These are phyloP conservation scores for Penicillium ochrochloron DNA, from an alignment of 495 filamentous ascomycete species.

Conservation along the genomic window DNA sequence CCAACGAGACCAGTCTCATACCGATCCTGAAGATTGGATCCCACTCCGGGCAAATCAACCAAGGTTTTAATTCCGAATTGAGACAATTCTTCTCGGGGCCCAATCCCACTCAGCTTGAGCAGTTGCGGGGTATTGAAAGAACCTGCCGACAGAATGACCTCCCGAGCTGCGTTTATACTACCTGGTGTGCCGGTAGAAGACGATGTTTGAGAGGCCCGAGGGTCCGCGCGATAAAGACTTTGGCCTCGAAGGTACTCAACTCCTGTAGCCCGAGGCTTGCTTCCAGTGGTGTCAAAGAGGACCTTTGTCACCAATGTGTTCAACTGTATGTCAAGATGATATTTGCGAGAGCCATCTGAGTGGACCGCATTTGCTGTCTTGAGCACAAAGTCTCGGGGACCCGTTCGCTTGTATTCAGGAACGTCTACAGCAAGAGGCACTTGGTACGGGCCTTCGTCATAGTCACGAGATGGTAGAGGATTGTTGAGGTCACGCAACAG, in stretches of 20 bases:
- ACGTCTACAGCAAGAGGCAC: slow-evolving; percentile 53
- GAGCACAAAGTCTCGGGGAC: slow-evolving; percentile 57
- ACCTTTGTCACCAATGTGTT: slow-evolving; percentile 67
- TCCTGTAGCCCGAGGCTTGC: slow-evolving; percentile 61
- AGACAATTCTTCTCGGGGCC: slow-evolving; percentile 54
- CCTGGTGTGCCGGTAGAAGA: slow-evolving; percentile 44
- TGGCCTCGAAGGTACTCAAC: slow-evolving; percentile 65
- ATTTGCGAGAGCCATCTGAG: slow-evolving; percentile 57
- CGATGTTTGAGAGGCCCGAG: slow-evolving; percentile 30
- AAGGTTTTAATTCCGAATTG: slow-evolving; percentile 54
- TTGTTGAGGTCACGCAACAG: slow-evolving; percentile 59
- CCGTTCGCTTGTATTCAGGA: slow-evolving; percentile 50
- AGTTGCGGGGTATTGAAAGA: slow-evolving; percentile 67
- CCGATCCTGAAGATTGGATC: slow-evolving; percentile 68
- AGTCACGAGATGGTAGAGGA: slow-evolving; percentile 38
- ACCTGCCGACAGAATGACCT: slow-evolving; percentile 69
- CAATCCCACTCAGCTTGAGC: slow-evolving; percentile 69
- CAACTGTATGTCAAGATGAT: slow-evolving; percentile 60
- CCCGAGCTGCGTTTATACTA: slow-evolving; percentile 53
- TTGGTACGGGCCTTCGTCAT: slow-evolving; percentile 50
- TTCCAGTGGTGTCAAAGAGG: slow-evolving; percentile 50
- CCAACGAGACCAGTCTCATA: slow-evolving; percentile 59
- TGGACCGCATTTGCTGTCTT: slow-evolving; percentile 54
- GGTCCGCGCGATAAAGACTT: slow-evolving; percentile 63
- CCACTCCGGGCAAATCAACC: slow-evolving; percentile 64